Percentiles rank a stretch among this genome's conserved stretches.
These are phyloP conservation scores for Stentor roeselii DNA, from an alignment of 73 alveolate species.

Conservation along the genomic window DNA sequence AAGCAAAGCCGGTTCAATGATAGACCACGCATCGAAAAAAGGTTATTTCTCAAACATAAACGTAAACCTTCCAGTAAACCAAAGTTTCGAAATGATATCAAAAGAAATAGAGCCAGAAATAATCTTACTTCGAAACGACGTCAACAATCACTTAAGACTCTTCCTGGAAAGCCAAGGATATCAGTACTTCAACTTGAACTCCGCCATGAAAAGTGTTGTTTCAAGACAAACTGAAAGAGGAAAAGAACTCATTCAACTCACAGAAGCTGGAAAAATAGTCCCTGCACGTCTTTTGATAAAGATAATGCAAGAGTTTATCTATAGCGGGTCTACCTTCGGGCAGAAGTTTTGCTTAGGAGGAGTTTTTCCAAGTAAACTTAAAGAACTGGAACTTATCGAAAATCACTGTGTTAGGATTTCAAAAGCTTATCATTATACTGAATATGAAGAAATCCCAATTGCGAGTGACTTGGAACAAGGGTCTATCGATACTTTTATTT, in stretches of 20 bases:
- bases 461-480: background rate
- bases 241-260: constrained; percentile 42
- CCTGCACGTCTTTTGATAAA: constrained; percentile 55
- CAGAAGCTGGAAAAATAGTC: constrained; percentile 54
- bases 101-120: constrained; percentile 47
- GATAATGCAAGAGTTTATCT: constrained; percentile 51
- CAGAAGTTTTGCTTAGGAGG: constrained; percentile 44
- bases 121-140: constrained; percentile 44
- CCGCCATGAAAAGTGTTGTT: constrained; percentile 38
- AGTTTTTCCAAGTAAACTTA: constrained; percentile 52
- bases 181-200: constrained; percentile 42
- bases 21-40: background rate
- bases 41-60: background rate
- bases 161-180: constrained; percentile 31
- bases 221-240: constrained; percentile 59
- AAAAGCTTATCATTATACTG: constrained; percentile 42
- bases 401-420: constrained; percentile 52
- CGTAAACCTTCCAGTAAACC: background rate
- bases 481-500: background rate
- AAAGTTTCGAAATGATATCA: constrained; percentile 27
- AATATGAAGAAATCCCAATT: constrained; percentile 26
- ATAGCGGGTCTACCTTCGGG: constrained; percentile 39
- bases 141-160: background rate
- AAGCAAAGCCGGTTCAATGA: background rate
- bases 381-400: constrained; percentile 59